Base-by-base conservation (phyloP, 2,329 filamentous ascomycete genomes). In the Xylariaceae sp. region DNA sequence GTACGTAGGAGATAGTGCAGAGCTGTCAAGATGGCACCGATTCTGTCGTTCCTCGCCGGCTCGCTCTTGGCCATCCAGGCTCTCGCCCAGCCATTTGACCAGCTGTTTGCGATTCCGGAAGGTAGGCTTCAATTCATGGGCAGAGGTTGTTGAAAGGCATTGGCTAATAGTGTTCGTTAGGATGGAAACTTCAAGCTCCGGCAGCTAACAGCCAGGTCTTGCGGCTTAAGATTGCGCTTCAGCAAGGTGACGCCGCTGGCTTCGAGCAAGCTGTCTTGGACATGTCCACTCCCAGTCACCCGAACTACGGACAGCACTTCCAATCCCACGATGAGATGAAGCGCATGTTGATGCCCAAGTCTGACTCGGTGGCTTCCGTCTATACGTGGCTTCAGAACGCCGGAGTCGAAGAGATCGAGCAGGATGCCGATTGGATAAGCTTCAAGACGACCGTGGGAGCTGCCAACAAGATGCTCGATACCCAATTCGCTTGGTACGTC, bases 1-100 rank as follows among this genome's bases (percentile, higher is more conserved):
- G 22, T 28, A 28, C 71, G 22, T 28, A 28, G 22, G 22, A 28
- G 22, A 28, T 28, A 4, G 22, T 28, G 22, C 22, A 28, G 22
- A 47, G 48, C 46, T 48, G 48, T 45, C 51, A 82, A 12, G 73
- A 73, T 6, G 77, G 62, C 62, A 80, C 56, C 53, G 45, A 56
- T 60, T 31, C 50, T 57, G 22, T 58, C 58, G 31, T 39, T 60
- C 10, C 31, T 60, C 41, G 53, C 54, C 42, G 54, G 45, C 48
- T 53, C 58, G 31, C 39, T 60, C 22, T 38, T 60, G 16, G 58
- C 56, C 48, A 51, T 51, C 41, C 56, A 57, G 51, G 58, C 53
- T 13, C 56, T 60, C 18, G 58, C 58, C 54, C 53, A 60, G 56
- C 50, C 58, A 47, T 58, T 58, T 40, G 58, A 60, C 47, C 47